Conservation (phyloP, 2,329 filamentous ascomycete species). For the Pseudocercospora eumusae region DNA sequence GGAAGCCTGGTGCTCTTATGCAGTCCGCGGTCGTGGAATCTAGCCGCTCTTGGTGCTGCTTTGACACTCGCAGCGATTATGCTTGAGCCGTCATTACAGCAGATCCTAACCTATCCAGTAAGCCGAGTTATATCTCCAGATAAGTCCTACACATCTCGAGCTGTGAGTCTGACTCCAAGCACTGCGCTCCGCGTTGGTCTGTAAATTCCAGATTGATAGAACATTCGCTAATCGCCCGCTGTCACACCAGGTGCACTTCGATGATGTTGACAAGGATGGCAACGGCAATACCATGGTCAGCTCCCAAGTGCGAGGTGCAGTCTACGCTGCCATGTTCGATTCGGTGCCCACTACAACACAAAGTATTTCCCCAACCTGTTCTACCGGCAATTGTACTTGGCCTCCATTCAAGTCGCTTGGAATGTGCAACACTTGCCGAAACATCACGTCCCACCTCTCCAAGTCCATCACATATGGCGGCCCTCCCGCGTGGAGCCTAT, state of each 20-base stretch:
- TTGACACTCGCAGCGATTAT: constrained; percentile 18
- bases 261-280: not conserved
- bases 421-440: constrained; percentile 24
- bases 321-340: constrained; percentile 16
- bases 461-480: not conserved
- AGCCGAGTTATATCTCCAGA: not conserved
- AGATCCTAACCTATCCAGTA: constrained; percentile 16
- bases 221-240: too few species aligned
- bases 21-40: constrained; percentile 2
- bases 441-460: constrained; percentile 8
- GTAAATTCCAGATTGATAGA: too few species aligned
- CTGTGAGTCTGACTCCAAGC: not conserved
- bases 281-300: not conserved
- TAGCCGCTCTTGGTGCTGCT: constrained; percentile 19
- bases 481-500: not conserved
- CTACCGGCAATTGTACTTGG: constrained; percentile 28
- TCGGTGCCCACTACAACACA: not conserved
- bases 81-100: constrained; percentile 21
- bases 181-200: too few species aligned
- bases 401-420: constrained; percentile 20
- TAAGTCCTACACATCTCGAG: constrained; percentile 2
- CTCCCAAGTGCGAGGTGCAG: constrained; percentile 14
- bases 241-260: not conserved
- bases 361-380: constrained; percentile 9
- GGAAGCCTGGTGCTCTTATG: constrained; percentile 24